Conservation (phyloP, 257 asterid species). For the Eustoma russellianum region DNA sequence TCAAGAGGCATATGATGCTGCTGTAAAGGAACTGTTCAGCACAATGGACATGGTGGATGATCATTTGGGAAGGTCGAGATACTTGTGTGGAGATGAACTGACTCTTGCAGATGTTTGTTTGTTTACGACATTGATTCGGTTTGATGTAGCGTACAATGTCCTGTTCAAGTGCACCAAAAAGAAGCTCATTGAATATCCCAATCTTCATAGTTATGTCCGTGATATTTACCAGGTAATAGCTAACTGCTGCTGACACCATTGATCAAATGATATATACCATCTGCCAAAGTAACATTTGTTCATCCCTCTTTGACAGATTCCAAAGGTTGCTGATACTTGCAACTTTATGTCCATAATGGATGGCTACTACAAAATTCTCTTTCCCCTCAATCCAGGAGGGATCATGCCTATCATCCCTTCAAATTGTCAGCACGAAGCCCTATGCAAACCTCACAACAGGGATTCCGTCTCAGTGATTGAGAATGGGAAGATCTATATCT, state of each 20-base stretch:
- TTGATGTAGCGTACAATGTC: slow-evolving; percentile 75
- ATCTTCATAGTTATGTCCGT: slow-evolving; percentile 62
- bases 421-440: slow-evolving; percentile 39
- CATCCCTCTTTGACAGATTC: slow-evolving; percentile 43
- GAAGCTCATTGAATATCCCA: slow-evolving; percentile 68
- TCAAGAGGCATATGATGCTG: slow-evolving; percentile 72
- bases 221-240: slow-evolving; percentile 81
- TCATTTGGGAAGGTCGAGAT: slow-evolving; percentile 52
- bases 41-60: slow-evolving; percentile 60
- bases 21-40: slow-evolving; percentile 52
- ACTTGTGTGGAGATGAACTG: slow-evolving; percentile 64
- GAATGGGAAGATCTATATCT: neutral
- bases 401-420: slow-evolving; percentile 60
- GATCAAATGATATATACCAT: too few species aligned
- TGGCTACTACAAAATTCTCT: slow-evolving; percentile 75
- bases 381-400: slow-evolving; percentile 83
- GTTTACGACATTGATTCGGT: slow-evolving; percentile 83
- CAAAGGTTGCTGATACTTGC: slow-evolving; percentile 84
- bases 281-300: too few species aligned
- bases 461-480: slow-evolving; percentile 18
- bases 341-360: slow-evolving; percentile 70
- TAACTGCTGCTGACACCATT: neutral
- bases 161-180: slow-evolving; percentile 93
- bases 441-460: slow-evolving; percentile 51
- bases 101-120: slow-evolving; percentile 88